Evolutionary conservation across 345 rosid species (phyloP).

Genomic region (Eucalyptus polyanthemos): DNA sequence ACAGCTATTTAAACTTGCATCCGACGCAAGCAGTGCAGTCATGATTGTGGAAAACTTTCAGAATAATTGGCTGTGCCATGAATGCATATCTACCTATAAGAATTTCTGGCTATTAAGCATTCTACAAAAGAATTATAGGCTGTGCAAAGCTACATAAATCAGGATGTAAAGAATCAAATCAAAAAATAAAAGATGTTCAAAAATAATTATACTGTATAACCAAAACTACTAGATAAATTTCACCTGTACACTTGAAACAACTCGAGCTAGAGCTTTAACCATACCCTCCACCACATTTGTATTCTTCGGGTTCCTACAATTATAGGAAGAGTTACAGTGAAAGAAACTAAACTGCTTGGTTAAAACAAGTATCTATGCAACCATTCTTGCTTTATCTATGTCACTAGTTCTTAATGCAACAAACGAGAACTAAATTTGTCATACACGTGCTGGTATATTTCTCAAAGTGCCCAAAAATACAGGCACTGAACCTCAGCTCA

Average conservation of each 20-base stretch:
- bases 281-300: slow-evolving; percentile 96
- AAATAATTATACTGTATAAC: neutral
- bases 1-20: neutral
- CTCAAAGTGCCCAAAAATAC: neutral
- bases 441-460: neutral
- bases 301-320: slow-evolving; percentile 80
- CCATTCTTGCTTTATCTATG: neutral
- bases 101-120: neutral
- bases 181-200: neutral
- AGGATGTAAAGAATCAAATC: neutral
- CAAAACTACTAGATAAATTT: neutral
- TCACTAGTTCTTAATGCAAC: neutral
- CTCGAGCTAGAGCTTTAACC: slow-evolving; percentile 96
- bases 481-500: neutral
- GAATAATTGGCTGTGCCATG: neutral
- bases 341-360: neutral
- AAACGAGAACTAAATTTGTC: neutral
- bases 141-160: neutral
- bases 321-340: neutral
- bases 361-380: neutral
- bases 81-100: neutral
- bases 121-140: neutral
- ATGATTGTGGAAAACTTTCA: neutral
- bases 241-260: slow-evolving; percentile 93
- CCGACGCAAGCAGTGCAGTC: neutral